phyloP scores from a whole-genome alignment of 2,329 filamentous ascomycete species.

The Claviceps sp. region DNA sequence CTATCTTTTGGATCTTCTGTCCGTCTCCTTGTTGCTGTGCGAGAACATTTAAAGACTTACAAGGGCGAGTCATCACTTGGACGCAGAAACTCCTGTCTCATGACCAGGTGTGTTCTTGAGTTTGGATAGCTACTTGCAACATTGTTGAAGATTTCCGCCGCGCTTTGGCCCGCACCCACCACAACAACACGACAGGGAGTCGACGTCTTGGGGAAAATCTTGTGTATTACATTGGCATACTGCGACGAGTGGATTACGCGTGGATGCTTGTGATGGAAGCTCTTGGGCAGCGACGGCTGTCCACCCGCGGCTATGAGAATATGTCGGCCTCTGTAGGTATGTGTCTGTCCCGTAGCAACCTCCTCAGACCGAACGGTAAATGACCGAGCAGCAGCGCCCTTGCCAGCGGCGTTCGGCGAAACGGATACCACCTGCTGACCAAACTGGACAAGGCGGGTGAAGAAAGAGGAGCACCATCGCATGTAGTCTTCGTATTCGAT shows the following conservation, averaged over 20 bases:
- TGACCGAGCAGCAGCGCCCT: conserved; percentile 42
- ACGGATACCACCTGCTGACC: conserved; percentile 64
- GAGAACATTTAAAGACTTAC: conserved; percentile 35
- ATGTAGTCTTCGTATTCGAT: conserved; percentile 93
- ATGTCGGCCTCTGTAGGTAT: conserved; percentile 45
- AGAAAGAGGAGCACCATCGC: conserved; percentile 76
- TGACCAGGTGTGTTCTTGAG: conserved; percentile 61
- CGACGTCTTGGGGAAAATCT: conserved; percentile 42
- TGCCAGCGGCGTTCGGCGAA: conserved; percentile 33
- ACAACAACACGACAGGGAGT: conserved; percentile 64
- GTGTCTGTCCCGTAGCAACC: conserved; percentile 38
- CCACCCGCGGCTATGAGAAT: conserved; percentile 48
- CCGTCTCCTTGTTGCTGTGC: not conserved
- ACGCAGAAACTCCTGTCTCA: conserved; percentile 69
- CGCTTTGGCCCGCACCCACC: conserved; percentile 80
- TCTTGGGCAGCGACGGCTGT: conserved; percentile 55
- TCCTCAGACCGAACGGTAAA: conserved; percentile 59
- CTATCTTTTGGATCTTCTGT: not conserved
- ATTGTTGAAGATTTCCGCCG: conserved; percentile 90
- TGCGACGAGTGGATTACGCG: conserved; percentile 79
- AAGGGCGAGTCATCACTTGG: conserved; percentile 95
- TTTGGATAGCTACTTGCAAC: conserved; percentile 73
- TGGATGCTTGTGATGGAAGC: conserved; percentile 55
- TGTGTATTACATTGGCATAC: conserved; percentile 53
- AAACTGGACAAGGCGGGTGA: conserved; percentile 61